Base-by-base conservation (phyloP, 306 rosid genomes). In the Potentilla sterilis region DNA sequence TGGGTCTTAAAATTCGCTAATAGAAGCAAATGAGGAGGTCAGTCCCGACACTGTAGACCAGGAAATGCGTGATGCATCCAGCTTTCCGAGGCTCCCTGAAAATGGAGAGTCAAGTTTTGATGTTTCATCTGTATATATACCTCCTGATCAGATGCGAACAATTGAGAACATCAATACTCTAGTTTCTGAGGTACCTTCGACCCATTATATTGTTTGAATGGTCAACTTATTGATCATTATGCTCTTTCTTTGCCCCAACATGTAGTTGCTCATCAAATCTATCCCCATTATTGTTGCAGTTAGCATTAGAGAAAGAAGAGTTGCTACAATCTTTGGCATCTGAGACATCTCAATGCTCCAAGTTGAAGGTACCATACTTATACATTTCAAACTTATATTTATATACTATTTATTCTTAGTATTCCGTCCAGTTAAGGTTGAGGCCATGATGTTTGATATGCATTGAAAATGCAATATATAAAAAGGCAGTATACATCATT, bases 251-350 rank as follows among this genome's bases (percentile, higher is more conserved):
- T 42, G 46, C 22, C 48, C 34, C 24, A 24, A 62, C 9, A 35
- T 34, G 28, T 43, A 55, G 61, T 21, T n/a, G 32, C 61, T 21
- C 14, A 19, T 40, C 35, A 54, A 32, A 51, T 72, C 52, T 41
- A 63, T 41, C 24, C 37, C 35, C 37, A 40, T 21, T 55, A 21
- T n/a, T 28, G 73, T 37, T 87, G 87, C 85, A 96, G 99, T 83
- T 96, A 78, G 81, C 96, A 58, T 73, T 88, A 85, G 99, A 96
- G 92, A 96, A 96, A 77, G 97, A 92, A 78, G 99, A 90, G 81
- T 78, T 96, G 82, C 71, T 85, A 63, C 88, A 87, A 78, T 85
- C 94, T 82, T 87, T 90, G 90, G 81, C 88, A 69, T 86, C 88
- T 2, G 93, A 92, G 86, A 90, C 97, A 75, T 87, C 96, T 59